Base-by-base conservation (phyloP, 192 early-diverging fungal genomes). In the Backusella luteola region DNA sequence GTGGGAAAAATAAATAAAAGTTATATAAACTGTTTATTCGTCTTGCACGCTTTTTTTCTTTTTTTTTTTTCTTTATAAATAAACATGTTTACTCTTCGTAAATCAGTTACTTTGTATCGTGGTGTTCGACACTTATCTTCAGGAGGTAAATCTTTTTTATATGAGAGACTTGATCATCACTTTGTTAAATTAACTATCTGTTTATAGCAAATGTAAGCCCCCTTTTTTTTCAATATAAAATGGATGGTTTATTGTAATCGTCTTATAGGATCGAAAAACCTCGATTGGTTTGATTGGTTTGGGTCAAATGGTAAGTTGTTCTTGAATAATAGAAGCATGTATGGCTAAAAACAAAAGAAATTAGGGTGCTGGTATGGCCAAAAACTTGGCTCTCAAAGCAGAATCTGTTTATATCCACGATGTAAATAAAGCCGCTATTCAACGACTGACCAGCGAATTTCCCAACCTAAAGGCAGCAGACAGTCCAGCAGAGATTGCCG, bases 361-460 rank as follows among this genome's bases (percentile, higher is more conserved):
- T 67, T 49, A 84, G 92, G 95, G 97, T 29, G 94, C 88, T 76
- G 91, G 92, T 71, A 99, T 99, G 97, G 96, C 97, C 73, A 86
- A 83, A 69, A 97, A 99, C 82, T 84, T 98, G 19, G 85, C 86
- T 73, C 67, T 82, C 15, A 91, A 92, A 76, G 83, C 85, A 34
- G 74, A 81, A 21, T 66, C 77, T 11, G 89, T 97, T 38, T 78
- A 94, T 68, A 84, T 98, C 9, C 89, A 90, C 82, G 97, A 99
- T 75, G 80, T 88, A 66, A 89, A 92, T 80, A 69, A 84, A 56
- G 75, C 38, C 15, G 85, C 89, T 5, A 66, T 92, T 12, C 78
- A 86, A 19, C 82, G 79, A 53, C 93, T 98, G 73, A 77, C 80
- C 6, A 75, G 81, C 15, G 78, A 88, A 36, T 77, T 76, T 39